These are phyloP conservation scores for Lolium perenne DNA, from an alignment of 176 grass and related monocot species.

Conservation along the genomic window DNA sequence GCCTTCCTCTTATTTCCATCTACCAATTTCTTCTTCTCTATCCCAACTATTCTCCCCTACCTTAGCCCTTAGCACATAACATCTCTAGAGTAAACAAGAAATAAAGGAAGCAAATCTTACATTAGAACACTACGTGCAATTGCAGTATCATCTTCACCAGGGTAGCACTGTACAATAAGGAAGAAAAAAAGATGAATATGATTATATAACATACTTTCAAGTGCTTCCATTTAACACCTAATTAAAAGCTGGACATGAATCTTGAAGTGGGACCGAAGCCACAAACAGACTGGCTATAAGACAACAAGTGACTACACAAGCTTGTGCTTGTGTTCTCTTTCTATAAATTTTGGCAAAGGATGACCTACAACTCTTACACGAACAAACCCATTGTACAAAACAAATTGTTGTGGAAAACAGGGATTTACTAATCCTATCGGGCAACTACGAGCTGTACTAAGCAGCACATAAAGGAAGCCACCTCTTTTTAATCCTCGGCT, in stretches of 20 bases:
- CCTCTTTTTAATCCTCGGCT: background rate
- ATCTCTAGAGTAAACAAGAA: constrained; percentile 21
- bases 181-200: constrained; percentile 41
- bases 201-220: constrained; percentile 5
- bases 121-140: constrained; percentile 86
- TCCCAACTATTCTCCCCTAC: constrained; percentile 1
- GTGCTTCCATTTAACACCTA: constrained; percentile 10
- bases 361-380: constrained; percentile 5
- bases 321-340: background rate
- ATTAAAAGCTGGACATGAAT: constrained; percentile 7
- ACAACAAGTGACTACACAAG: background rate
- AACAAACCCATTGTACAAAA: constrained; percentile 21
- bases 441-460: background rate
- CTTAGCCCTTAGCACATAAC: constrained; percentile 20
- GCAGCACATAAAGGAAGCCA: constrained; percentile 1
- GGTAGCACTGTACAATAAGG: constrained; percentile 76
- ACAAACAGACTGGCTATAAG: constrained; percentile 1
- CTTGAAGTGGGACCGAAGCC: background rate
- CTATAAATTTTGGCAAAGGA: constrained; percentile 19
- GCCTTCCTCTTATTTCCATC: constrained; percentile 13
- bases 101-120: constrained; percentile 60
- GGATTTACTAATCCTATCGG: constrained; percentile 5
- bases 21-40: constrained; percentile 20
- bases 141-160: constrained; percentile 96
- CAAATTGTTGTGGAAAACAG: constrained; percentile 3